phyloP scores from a whole-genome alignment of 2,329 filamentous ascomycete species.

The Botrytis fragariae region DNA sequence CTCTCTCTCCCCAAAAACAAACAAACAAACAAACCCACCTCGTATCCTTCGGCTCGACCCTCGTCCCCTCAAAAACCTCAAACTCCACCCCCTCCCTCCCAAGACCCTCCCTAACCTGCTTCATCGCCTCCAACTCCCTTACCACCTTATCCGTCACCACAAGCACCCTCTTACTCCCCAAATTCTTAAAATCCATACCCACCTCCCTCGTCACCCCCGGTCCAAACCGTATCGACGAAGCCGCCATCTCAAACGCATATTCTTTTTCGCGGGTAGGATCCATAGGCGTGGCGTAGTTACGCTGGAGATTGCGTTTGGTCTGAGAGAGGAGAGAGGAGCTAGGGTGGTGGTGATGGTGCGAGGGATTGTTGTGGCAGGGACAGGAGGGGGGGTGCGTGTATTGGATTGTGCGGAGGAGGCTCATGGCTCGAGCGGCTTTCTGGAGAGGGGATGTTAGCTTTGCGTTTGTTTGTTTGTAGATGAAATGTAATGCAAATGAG shows the following conservation, averaged over 20 bases:
- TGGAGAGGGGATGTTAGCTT: slow-evolving; percentile 24
- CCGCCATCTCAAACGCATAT: slow-evolving; percentile 98
- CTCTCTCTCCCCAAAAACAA: background rate
- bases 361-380: slow-evolving; percentile 89
- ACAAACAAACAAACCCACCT: slow-evolving; percentile 59
- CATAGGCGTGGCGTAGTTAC: slow-evolving; percentile 71
- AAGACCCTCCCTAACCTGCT: slow-evolving; percentile 79
- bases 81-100: slow-evolving; percentile 75
- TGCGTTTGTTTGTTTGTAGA: background rate
- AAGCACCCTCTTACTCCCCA: slow-evolving; percentile 82
- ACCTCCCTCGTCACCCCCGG: slow-evolving; percentile 93
- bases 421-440: slow-evolving; percentile 64
- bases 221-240: slow-evolving; percentile 82
- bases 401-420: slow-evolving; percentile 83
- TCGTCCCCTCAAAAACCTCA: slow-evolving; percentile 75
- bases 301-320: slow-evolving; percentile 46
- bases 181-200: slow-evolving; percentile 94
- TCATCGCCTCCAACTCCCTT: slow-evolving; percentile 80
- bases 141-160: slow-evolving; percentile 90
- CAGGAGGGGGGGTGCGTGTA: slow-evolving; percentile 84
- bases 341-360: slow-evolving; percentile 63
- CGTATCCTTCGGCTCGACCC: slow-evolving; percentile 91
- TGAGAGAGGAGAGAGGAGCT: slow-evolving; percentile 42
- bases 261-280: slow-evolving; percentile 76
- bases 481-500: background rate